Evolutionary conservation across 306 rosid genomes (phyloP).

Genomic region (Gillenia trifoliata): DNA sequence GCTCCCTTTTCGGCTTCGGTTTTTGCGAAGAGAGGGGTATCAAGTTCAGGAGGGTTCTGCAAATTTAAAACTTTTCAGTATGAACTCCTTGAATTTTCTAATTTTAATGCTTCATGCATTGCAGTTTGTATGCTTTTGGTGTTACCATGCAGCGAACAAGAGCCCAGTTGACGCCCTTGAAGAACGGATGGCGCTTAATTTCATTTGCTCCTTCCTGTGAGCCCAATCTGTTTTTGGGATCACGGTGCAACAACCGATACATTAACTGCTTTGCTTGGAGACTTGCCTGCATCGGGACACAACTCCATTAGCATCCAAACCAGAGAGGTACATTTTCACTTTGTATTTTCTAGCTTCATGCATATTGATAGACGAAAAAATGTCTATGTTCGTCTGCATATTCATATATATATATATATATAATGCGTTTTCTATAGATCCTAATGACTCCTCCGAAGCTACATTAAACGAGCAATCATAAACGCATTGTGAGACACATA

Average conservation of each 20-base stretch:
- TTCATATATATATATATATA: no score
- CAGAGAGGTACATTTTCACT: neutral
- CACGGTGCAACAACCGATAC: conserved; percentile 68
- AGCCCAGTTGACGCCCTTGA: conserved; percentile 81
- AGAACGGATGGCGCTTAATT: conserved; percentile 80
- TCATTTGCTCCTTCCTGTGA: conserved; percentile 81
- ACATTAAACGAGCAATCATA: neutral
- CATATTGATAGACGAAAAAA: no score
- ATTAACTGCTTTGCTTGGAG: conserved; percentile 71
- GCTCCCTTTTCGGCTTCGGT: conserved; percentile 50
- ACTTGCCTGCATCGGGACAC: conserved; percentile 59
- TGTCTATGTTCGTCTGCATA: no score
- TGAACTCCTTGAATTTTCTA: neutral
- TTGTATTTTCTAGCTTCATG: neutral
- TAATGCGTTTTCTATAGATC: no score
- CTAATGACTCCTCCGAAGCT: neutral
- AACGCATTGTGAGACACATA: neutral
- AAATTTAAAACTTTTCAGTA: neutral
- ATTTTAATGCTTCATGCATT: neutral
- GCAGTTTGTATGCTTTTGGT: neutral
- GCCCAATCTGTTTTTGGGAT: conserved; percentile 79
- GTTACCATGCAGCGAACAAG: conserved; percentile 85
- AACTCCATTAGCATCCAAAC: conserved; percentile 6
- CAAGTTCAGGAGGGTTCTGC: conserved; percentile 88
- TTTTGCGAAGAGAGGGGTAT: conserved; percentile 43